Percentiles rank a stretch among this genome's conserved stretches.
Conservation (phyloP, 2,329 filamentous ascomycete genomes). For the Davidsoniella neocaledoniae region DNA sequence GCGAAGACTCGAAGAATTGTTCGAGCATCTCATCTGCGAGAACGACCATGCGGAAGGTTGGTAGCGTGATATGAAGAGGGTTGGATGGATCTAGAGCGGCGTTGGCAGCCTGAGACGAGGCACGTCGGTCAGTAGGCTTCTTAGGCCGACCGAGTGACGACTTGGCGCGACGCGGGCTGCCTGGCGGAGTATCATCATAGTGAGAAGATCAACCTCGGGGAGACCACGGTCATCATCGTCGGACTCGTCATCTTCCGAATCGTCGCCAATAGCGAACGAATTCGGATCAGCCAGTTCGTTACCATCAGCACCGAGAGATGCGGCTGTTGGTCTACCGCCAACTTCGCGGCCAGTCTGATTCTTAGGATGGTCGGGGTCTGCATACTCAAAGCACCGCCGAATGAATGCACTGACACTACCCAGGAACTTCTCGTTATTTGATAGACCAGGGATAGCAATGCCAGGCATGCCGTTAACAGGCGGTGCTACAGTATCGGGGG, state of each 20-base stretch:
- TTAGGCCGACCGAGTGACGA: slow-evolving; percentile 16
- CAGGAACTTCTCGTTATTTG: slow-evolving; percentile 75
- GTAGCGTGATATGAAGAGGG: slow-evolving; percentile 85
- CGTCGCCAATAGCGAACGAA: slow-evolving; percentile 62
- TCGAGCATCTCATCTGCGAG: slow-evolving; percentile 90
- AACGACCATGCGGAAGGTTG: slow-evolving; percentile 97
- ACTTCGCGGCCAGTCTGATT: slow-evolving; percentile 28
- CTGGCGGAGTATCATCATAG: slow-evolving; percentile 28
- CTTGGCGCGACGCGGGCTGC: slow-evolving; percentile 17
- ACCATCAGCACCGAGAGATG: slow-evolving; percentile 2
- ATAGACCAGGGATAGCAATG: slow-evolving; percentile 30
- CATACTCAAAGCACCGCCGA: slow-evolving; percentile 90
- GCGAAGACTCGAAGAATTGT: slow-evolving; percentile 93
- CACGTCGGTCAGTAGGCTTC: slow-evolving; percentile 33
- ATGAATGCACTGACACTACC: slow-evolving; percentile 94
- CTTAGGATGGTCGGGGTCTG: slow-evolving; percentile 70
- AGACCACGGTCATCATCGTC: slow-evolving; percentile 38
- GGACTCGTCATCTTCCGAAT: slow-evolving; percentile 36
- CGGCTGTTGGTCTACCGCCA: neutral
- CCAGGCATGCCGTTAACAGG: slow-evolving; percentile 15
- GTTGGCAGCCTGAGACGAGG: slow-evolving; percentile 64
- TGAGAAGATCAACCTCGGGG: slow-evolving; percentile 35
- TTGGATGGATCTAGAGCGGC: slow-evolving; percentile 82
- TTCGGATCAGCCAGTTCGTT: slow-evolving; percentile 20
- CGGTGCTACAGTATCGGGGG: slow-evolving; percentile 18